These are phyloP conservation scores for Pythium diclinum DNA, from an alignment of 352 stramenopile species.

Conservation along the genomic window DNA sequence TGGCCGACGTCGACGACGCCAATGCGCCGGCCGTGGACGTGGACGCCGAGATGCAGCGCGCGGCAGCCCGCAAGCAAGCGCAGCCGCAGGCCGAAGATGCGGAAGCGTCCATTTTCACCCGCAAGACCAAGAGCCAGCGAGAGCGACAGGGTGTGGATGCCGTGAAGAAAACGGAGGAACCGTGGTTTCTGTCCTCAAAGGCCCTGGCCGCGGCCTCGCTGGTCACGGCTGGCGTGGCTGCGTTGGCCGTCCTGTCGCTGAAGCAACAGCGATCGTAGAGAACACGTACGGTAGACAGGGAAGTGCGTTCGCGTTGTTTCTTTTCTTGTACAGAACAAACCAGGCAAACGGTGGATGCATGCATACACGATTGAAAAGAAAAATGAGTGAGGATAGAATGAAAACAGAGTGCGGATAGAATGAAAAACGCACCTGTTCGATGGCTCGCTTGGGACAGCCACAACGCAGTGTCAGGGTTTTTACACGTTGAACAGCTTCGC, in stretches of 20 bases:
- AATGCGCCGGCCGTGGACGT: slow-evolving; percentile 17
- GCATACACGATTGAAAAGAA: background rate
- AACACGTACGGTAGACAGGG: background rate
- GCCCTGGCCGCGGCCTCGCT: slow-evolving; percentile 62
- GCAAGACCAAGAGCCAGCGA: slow-evolving; percentile 49
- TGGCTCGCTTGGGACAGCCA: background rate
- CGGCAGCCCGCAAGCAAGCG: slow-evolving; percentile 7
- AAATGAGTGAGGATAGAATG: background rate
- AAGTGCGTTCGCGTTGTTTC: slow-evolving; percentile 1
- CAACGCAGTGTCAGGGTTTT: background rate
- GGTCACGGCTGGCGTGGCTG: slow-evolving; percentile 65
- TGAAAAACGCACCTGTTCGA: slow-evolving; percentile 4
- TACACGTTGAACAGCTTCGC: slow-evolving; percentile 1
- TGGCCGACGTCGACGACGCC: slow-evolving; percentile 16
- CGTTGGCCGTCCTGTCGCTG: slow-evolving; percentile 52
- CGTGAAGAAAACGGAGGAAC: slow-evolving; percentile 21
- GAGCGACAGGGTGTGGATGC: slow-evolving; percentile 26
- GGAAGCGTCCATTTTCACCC: slow-evolving; percentile 73
- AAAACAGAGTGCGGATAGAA: background rate
- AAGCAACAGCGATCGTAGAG: slow-evolving; percentile 50
- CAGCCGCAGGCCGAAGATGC: slow-evolving; percentile 13
- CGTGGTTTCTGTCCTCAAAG: slow-evolving; percentile 66
- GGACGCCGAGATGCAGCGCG: slow-evolving; percentile 18
- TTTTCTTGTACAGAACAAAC: slow-evolving; percentile 1
- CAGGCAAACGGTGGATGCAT: background rate